These are phyloP conservation scores for Clavulina sp. DNA, from an alignment of 768 basidiomycete genomes.

Conservation along the genomic window DNA sequence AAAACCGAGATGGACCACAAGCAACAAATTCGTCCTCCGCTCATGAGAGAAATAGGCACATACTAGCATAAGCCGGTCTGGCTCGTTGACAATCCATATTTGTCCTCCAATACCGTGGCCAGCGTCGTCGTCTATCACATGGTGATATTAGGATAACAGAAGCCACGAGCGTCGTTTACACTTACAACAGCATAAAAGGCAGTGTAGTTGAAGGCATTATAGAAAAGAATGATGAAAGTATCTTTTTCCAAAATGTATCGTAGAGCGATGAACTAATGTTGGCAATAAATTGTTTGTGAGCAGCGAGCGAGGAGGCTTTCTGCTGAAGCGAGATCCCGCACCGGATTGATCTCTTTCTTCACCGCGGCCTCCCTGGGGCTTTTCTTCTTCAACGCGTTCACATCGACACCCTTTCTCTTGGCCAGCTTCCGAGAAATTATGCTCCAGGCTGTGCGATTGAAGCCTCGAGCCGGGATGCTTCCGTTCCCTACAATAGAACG, in stretches of 20 bases:
- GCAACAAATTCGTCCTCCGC: too few species aligned
- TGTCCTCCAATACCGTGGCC: neutral
- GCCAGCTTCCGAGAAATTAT: neutral
- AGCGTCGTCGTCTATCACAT: constrained; percentile 14
- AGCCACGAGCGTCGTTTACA: neutral
- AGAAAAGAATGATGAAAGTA: neutral
- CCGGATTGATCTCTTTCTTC: neutral
- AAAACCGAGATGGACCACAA: too few species aligned
- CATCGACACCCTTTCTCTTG: neutral
- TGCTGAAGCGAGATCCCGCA: too few species aligned
- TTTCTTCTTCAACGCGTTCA: neutral
- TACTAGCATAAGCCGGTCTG: neutral
- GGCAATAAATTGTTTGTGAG: neutral
- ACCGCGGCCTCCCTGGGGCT: neutral
- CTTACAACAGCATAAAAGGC: neutral
- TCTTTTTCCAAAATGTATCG: neutral
- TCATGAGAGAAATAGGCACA: neutral
- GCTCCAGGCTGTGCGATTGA: constrained; percentile 13
- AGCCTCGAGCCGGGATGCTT: constrained; percentile 18
- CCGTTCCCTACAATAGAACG: constrained; percentile 28
- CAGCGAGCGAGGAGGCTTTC: too few species aligned
- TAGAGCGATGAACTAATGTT: neutral
- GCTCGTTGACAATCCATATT: neutral
- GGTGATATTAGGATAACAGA: neutral
- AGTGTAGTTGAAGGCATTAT: neutral